Base-by-base conservation (phyloP, 495 filamentous ascomycete species). In the Aspergillus leporis region DNA sequence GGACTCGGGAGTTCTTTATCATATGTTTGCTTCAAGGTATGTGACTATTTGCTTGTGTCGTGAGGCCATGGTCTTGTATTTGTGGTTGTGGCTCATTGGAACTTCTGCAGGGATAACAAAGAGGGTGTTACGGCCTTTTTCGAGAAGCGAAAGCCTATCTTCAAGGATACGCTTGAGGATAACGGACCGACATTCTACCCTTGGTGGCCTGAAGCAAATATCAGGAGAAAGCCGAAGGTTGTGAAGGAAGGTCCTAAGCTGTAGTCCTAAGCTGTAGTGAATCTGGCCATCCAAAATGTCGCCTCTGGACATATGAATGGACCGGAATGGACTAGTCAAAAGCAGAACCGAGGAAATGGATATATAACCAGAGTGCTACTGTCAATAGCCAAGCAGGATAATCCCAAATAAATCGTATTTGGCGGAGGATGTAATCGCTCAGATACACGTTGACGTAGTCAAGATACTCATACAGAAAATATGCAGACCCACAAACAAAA, bases 1-100 rank as follows among this genome's bases (percentile, higher is more conserved):
- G 32, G 85, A 88, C 69, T 82, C 78, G 47, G 76, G 73, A 58
- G 61, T 86, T 34, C 70, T 89, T 28, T 79, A 74, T 59, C 80
- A 84, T 51, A 65, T 85, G 58, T 86, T 87, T 71, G 63, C 62
- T 21, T 71, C 75, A 16, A 69, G 61, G 69, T 76, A 68, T 47
- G 70, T 48, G 25, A 6, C 25, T 5, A 46, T 28, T 22, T 13
- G 3, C 22, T 53, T 21, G 28, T 32, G 28, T 31, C 30, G 6
- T 32, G 31, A 6, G 14, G 21, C 13, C 16, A 2, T 28, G 31
- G 36, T 19, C 7, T 41, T 32, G 6, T n/a, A 53, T 22, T 25
- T 19, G 40, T 28, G 60, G 40, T 58, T 55, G 22, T 51, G 14
- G 53, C 41, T 36, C 13, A 36, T 36, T 36, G 8, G 34, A 14